Percentiles rank a stretch among this genome's conserved stretches.
Evolutionary conservation across 176 grass and related monocot genomes (phyloP).

Genomic region (Carex pumila): DNA sequence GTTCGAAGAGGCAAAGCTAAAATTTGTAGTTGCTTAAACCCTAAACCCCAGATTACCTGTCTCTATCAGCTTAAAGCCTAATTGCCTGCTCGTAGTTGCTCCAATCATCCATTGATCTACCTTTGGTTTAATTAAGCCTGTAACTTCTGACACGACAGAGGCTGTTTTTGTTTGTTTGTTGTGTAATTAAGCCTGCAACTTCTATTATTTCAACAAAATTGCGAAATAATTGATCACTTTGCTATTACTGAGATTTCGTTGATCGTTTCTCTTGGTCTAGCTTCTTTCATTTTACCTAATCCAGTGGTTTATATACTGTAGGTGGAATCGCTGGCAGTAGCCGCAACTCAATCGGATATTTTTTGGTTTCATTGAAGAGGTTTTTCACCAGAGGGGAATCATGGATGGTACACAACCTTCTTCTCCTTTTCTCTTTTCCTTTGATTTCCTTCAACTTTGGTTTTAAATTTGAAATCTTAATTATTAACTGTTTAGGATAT

Average conservation of each 20-base stretch:
- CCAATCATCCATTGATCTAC: no score
- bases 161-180: background rate
- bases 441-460: background rate
- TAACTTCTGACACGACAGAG: no score
- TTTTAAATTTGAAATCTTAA: background rate
- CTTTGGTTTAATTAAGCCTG: background rate
- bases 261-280: background rate
- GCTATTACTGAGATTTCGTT: background rate
- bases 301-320: background rate
- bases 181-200: background rate
- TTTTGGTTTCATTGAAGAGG: background rate
- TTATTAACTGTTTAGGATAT: background rate
- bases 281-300: background rate
- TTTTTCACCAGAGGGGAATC: background rate
- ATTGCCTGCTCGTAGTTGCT: background rate
- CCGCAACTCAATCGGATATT: background rate
- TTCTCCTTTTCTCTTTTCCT: background rate
- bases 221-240: background rate
- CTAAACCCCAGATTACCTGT: background rate
- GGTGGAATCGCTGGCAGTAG: background rate
- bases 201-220: background rate
- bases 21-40: background rate
- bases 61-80: background rate
- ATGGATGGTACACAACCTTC: conserved; percentile 15
- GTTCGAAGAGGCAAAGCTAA: background rate